Base-by-base conservation (phyloP, 2,329 filamentous ascomycete genomes). In the Phaeosphaeria sp. region DNA sequence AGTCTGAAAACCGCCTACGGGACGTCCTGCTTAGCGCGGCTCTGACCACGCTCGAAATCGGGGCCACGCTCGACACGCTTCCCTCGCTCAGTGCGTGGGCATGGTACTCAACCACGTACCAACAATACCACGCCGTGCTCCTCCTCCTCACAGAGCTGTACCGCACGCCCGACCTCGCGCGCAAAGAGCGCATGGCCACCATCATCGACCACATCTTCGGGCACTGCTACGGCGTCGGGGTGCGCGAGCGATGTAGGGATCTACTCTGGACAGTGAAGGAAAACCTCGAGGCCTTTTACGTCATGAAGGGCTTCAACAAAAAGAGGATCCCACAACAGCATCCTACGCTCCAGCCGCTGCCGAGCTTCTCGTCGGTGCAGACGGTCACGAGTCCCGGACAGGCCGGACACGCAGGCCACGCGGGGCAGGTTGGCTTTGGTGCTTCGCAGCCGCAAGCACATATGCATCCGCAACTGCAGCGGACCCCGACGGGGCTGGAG, bases 141-240 rank as follows among this genome's bases (percentile, higher is more conserved):
- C 64, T 77, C 0, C 69, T 77, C 11, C 68, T 77, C n/a, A 76
- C 73, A 0, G 74, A 77, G 52, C 66, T 76, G 5, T 76, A 77
- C 58, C 71, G 74, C 23, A 77, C 74, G 1, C 74, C 74, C 0
- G 72, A 75, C 25, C 64, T 77, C 1, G 58, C 69, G 0, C 62
- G 70, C 6, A 76, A 73, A 62, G 73, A 77, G 41, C 63, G 74
- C 51, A 77, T 77, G 72, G 69, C 72, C 52, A 77, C 74, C 1
- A 75, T 77, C 46, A 76, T 77, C 57, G 74, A 76, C 60, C 74
- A 77, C 54, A 73, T 77, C 25, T 77, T 77, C 58, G 74, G 74
- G 2, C 74, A 77, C 59, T 76, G 74, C 62, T 77, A 77, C 55
- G 74, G 74, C 54, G 65, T 76, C 49, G 70, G 67, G 33, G 69